phyloP scores from a whole-genome alignment of 2,329 filamentous ascomycete genomes.

The Plectosphaerella plurivora region DNA sequence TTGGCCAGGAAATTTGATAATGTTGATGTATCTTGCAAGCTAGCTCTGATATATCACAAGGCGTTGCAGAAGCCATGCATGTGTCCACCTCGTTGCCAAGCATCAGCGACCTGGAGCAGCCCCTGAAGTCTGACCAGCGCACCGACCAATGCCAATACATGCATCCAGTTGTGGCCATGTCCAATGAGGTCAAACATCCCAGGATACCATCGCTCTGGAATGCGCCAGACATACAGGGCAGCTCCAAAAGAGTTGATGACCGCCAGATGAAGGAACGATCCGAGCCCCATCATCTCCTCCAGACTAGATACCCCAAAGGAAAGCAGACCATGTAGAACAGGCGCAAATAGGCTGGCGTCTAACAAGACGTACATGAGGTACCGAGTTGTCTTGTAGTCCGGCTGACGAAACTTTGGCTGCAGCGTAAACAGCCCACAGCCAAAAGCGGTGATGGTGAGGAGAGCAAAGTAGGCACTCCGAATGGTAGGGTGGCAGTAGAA shows the following conservation, averaged over 20 bases:
- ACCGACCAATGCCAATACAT: constrained; percentile 15
- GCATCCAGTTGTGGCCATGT: constrained; percentile 21
- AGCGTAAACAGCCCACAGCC: background rate
- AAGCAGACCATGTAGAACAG: constrained; percentile 15
- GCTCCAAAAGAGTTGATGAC: constrained; percentile 21
- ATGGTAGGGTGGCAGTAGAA: background rate
- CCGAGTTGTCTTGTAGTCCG: constrained; percentile 14
- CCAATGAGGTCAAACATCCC: constrained; percentile 17
- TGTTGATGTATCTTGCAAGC: no score
- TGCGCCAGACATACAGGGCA: constrained; percentile 17
- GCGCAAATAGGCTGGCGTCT: constrained; percentile 17
- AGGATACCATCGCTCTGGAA: constrained; percentile 24
- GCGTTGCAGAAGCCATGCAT: background rate
- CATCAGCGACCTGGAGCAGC: constrained; percentile 5
- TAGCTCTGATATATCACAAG: background rate
- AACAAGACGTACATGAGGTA: constrained; percentile 18
- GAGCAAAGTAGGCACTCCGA: background rate
- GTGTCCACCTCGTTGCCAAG: constrained; percentile 4
- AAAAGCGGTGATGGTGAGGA: constrained; percentile 14
- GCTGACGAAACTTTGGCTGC: background rate
- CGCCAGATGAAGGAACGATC: constrained; percentile 20
- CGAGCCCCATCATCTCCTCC: constrained; percentile 16
- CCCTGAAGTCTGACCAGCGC: constrained; percentile 14
- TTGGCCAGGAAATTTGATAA: no score
- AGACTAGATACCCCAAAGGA: constrained; percentile 12